phyloP scores from a whole-genome alignment of 805 yeast species.

The Novakomyces olei region DNA sequence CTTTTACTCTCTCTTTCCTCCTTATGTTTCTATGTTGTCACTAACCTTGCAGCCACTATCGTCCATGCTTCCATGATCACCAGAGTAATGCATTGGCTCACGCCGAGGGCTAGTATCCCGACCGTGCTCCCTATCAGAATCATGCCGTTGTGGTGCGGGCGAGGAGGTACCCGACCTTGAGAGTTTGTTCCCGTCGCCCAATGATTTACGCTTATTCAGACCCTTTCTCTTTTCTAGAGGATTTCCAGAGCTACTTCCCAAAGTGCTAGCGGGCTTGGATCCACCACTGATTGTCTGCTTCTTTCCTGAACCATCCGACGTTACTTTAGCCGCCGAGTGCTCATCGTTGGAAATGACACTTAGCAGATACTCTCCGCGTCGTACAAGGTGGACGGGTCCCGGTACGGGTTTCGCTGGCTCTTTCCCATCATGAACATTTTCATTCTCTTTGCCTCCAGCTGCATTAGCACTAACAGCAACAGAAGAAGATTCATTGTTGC shows the following conservation, averaged over 20 bases:
- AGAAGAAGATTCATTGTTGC: conserved; percentile 62
- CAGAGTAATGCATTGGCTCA: conserved; percentile 12
- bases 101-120: conserved; percentile 2
- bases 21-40: background rate
- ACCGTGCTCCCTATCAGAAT: background rate
- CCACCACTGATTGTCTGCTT: conserved; percentile 10
- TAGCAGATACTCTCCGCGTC: conserved; percentile 76
- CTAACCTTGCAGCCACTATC: conserved; percentile 35
- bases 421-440: conserved; percentile 10
- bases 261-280: conserved; percentile 9
- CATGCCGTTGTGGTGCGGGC: background rate
- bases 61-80: conserved; percentile 61
- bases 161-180: background rate
- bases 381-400: conserved; percentile 72
- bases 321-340: background rate
- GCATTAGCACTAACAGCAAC: no score
- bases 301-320: conserved; percentile 2
- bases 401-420: conserved; percentile 27
- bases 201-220: background rate
- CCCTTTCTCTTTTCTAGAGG: background rate
- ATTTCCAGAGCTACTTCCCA: conserved; percentile 7
- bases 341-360: conserved; percentile 11
- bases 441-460: conserved; percentile 17
- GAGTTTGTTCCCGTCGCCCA: background rate
- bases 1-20: background rate